Evolutionary conservation across 768 basidiomycete genomes (phyloP).

Genomic region (Lactarius tabidus): DNA sequence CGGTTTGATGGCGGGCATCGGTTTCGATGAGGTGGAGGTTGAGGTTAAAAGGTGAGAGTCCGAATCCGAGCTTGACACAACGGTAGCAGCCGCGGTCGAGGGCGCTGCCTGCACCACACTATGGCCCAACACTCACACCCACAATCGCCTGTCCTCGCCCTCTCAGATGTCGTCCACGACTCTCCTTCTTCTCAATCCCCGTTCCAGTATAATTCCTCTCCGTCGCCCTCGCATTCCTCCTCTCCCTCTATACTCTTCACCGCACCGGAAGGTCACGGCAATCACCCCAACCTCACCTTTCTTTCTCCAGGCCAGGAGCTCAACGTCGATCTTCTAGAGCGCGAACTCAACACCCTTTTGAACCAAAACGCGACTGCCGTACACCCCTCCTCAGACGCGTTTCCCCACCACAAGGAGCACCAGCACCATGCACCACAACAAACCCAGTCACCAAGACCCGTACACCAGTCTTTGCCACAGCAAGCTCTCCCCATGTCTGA

Average conservation of each 20-base stretch:
- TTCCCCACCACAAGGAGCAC: slow-evolving; percentile 7
- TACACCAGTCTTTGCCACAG: slow-evolving; percentile 11
- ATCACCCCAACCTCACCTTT: slow-evolving; percentile 33
- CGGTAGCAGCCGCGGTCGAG: not conserved
- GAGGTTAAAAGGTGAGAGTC: not conserved
- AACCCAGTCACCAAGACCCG: slow-evolving; percentile 13
- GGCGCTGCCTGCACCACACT: not conserved
- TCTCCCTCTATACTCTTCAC: slow-evolving; percentile 26
- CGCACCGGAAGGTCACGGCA: slow-evolving; percentile 23
- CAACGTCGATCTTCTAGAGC: slow-evolving; percentile 49
- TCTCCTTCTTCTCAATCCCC: slow-evolving; percentile 55
- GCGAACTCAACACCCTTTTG: slow-evolving; percentile 69
- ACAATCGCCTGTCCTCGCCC: slow-evolving; percentile 57
- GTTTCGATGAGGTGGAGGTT: not conserved
- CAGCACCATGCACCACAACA: slow-evolving; percentile 23
- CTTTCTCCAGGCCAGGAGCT: slow-evolving; percentile 37
- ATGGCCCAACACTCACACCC: slow-evolving; percentile 26
- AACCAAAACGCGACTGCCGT: slow-evolving; percentile 72
- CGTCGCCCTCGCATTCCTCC: slow-evolving; percentile 25
- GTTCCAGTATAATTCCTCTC: slow-evolving; percentile 33
- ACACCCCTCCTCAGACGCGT: slow-evolving; percentile 47
- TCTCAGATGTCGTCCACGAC: slow-evolving; percentile 84
- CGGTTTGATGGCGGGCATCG: slow-evolving; percentile 43
- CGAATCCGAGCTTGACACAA: not conserved
- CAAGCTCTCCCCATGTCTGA: slow-evolving; percentile 31